Percentiles rank a stretch among this genome's conserved stretches.
These are phyloP conservation scores for Phtheirospermum japonicum DNA, from an alignment of 257 asterid species.

Conservation along the genomic window DNA sequence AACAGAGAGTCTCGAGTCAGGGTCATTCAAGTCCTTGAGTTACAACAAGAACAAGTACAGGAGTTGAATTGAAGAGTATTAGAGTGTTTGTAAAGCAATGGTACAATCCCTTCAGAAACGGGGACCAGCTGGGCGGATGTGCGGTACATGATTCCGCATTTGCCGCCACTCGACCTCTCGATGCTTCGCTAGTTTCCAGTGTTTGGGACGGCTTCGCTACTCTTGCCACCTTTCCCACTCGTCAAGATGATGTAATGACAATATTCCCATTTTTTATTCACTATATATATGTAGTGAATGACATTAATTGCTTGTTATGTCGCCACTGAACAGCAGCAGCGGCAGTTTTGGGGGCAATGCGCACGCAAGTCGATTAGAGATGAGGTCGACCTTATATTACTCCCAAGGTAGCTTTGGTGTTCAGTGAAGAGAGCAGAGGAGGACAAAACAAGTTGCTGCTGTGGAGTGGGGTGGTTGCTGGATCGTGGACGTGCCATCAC, in stretches of 20 bases:
- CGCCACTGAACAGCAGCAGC: constrained; percentile 5
- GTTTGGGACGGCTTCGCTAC: constrained; percentile 56
- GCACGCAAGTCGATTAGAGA: constrained; percentile 43
- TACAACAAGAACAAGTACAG: not conserved
- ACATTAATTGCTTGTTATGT: no score
- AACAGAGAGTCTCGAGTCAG: constrained; percentile 62
- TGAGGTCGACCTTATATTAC: constrained; percentile 42
- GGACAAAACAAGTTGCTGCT: no score
- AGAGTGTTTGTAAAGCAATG: constrained; percentile 77
- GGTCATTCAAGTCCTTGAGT: constrained; percentile 44
- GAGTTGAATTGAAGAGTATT: constrained; percentile 38
- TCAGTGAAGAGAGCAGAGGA: no score
- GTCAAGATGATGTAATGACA: constrained; percentile 34
- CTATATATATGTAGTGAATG: no score
- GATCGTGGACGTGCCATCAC: no score
- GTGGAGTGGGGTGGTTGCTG: no score
- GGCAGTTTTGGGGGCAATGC: constrained; percentile 40
- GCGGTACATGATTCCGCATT: constrained; percentile 82
- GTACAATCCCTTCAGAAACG: constrained; percentile 91
- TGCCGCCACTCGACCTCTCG: constrained; percentile 66
- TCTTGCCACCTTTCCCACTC: constrained; percentile 37
- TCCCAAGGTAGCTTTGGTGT: no score
- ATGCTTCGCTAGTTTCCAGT: constrained; percentile 44
- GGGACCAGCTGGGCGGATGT: constrained; percentile 96
- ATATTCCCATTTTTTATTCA: no score